Conservation (phyloP, 148 eudicot species). For the Selenicereus undatus region DNA sequence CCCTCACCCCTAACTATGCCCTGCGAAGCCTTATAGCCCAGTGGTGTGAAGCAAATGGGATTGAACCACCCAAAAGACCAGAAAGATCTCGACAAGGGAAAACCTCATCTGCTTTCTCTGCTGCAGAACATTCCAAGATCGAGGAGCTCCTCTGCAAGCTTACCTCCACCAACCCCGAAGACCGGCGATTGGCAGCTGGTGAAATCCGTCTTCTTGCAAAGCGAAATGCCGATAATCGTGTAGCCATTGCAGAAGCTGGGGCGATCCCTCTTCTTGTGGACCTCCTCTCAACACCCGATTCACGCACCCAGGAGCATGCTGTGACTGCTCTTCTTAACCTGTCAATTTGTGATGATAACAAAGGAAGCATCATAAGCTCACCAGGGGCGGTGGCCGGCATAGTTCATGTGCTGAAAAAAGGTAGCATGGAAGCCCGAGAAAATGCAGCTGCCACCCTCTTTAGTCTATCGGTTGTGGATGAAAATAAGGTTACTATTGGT, state of each 20-base stretch:
- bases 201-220: slow-evolving; percentile 87
- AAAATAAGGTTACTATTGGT: slow-evolving; percentile 83
- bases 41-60: slow-evolving; percentile 85
- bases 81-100: slow-evolving; percentile 38
- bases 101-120: slow-evolving; percentile 50
- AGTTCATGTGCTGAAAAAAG: slow-evolving; percentile 72
- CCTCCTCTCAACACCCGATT: slow-evolving; percentile 55
- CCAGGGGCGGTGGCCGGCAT: slow-evolving; percentile 82
- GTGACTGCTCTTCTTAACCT: slow-evolving; percentile 94
- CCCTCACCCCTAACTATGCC: slow-evolving; percentile 84
- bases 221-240: slow-evolving; percentile 77
- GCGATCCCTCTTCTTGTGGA: slow-evolving; percentile 79
- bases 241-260: slow-evolving; percentile 84
- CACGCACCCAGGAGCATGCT: slow-evolving; percentile 83
- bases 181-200: slow-evolving; percentile 64
- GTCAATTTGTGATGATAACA: slow-evolving; percentile 83
- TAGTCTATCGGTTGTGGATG: slow-evolving; percentile 88
- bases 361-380: slow-evolving; percentile 60
- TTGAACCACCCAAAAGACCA: slow-evolving; percentile 71
- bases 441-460: slow-evolving; percentile 92
- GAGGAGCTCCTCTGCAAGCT: slow-evolving; percentile 64
- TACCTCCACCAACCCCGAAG: slow-evolving; percentile 52
- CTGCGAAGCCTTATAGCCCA: slow-evolving; percentile 87
- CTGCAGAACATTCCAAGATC: slow-evolving; percentile 65
- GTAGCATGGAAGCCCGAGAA: slow-evolving; percentile 91